phyloP scores from a whole-genome alignment of 306 rosid genomes.

The Biancaea sappan region DNA sequence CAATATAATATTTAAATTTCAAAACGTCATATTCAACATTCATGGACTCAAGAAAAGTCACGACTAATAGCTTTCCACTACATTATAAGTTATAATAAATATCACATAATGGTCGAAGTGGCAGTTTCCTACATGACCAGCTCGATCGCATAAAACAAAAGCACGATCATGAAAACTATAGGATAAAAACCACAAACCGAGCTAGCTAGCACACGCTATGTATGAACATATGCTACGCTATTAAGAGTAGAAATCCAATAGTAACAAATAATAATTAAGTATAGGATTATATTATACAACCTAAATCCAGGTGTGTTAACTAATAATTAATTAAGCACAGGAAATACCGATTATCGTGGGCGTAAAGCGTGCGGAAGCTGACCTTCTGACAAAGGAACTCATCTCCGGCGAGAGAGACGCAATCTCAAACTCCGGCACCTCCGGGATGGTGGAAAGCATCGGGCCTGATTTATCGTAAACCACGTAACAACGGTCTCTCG shows the following conservation, averaged over 20 bases:
- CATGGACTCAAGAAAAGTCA: background rate
- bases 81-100: background rate
- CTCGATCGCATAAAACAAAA: background rate
- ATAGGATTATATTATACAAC: background rate
- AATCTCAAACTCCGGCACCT: constrained; percentile 62
- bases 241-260: background rate
- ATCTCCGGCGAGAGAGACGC: constrained; percentile 60
- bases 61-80: background rate
- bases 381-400: constrained; percentile 50
- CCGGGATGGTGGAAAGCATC: constrained; percentile 70
- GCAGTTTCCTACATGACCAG: background rate
- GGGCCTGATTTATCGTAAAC: constrained; percentile 64
- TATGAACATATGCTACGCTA: background rate
- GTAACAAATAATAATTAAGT: too few species aligned
- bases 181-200: background rate
- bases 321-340: constrained; percentile 23
- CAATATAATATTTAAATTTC: background rate
- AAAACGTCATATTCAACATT: background rate
- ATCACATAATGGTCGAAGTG: background rate
- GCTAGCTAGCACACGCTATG: background rate
- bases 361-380: constrained; percentile 59
- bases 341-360: constrained; percentile 54
- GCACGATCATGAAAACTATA: background rate
- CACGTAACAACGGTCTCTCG: constrained; percentile 56
- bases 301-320: background rate